A percentile compares a stretch with the other conserved stretches of the same genome.
phyloP scores from a whole-genome alignment of 2,329 filamentous ascomycete genomes.

The Allantophomopsis lycopodina region DNA sequence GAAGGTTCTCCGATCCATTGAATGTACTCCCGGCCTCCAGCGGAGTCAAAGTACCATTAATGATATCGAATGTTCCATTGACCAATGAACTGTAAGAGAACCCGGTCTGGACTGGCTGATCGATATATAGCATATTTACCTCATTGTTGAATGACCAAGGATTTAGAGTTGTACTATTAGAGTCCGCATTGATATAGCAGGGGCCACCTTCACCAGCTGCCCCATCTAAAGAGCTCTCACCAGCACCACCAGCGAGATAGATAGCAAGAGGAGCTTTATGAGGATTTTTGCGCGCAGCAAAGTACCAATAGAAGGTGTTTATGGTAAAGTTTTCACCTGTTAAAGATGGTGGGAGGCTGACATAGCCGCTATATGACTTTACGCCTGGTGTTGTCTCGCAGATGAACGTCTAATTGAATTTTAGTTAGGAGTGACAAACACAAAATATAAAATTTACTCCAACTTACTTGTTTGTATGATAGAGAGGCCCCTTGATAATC shows the following conservation, averaged over 20 bases:
- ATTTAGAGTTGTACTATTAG: constrained; percentile 25
- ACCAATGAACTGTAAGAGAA: constrained; percentile 22
- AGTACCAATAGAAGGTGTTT: constrained; percentile 39
- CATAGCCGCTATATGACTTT: constrained; percentile 34
- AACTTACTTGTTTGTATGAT: too few species aligned
- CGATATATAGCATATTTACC: constrained; percentile 26
- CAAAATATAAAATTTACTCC: too few species aligned
- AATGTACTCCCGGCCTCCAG: constrained; percentile 9
- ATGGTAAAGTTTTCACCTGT: constrained; percentile 19
- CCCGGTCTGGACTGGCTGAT: constrained; percentile 23
- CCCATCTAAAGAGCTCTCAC: constrained; percentile 40
- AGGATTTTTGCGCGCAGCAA: constrained; percentile 39
- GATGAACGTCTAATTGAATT: constrained; percentile 11
- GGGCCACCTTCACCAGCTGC: constrained; percentile 39
- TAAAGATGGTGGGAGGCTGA: constrained; percentile 21
- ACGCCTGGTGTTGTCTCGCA: constrained; percentile 36
- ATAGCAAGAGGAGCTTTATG: constrained; percentile 25
- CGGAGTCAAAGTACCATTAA: constrained; percentile 20
- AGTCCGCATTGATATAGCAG: constrained; percentile 24
- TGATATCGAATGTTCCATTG: constrained; percentile 7
- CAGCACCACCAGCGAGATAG: constrained; percentile 32
- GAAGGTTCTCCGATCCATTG: too few species aligned
- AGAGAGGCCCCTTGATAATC: too few species aligned
- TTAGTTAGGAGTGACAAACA: too few species aligned
- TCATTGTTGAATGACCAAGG: constrained; percentile 23